Evolutionary conservation across 2,329 filamentous ascomycete genomes (phyloP), one percentile per base, ranked within the genome.

Genomic region (Arthrobotrys musiformis): DNA sequence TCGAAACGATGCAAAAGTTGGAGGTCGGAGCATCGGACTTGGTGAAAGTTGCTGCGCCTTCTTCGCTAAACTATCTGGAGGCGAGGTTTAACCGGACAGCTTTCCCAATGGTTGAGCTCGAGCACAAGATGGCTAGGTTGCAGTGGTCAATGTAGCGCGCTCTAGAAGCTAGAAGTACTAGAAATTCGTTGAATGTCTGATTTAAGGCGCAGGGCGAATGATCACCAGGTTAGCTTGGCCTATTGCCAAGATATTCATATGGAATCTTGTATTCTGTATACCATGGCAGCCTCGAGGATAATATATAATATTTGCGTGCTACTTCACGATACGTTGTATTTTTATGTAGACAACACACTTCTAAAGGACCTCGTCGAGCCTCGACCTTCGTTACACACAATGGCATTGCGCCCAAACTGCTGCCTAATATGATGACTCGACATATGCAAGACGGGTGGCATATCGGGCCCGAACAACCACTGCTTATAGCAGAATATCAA

Each of bases 21-120:
- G 35, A 50, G 22, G 33, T 76, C 72, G 72, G 72, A 22, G 63
- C 15, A 50, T 64, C 63, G 62, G 72, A 40, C 58, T n/a, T 17
- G 26, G 6, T n/a, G 24, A 24, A 26, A 11, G 24, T 11, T 70
- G 64, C 72, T 76, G 72, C 72, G 72, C 72, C 72, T 60, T 70
- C 58, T 50, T 76, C 72, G 72, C 56, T 76, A 69, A 62, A 44
- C 17, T 11, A 62, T 24, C 40, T 42, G 37, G 48, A 67, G 35
- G 56, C 63, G 56, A 69, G 17, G 26, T 42, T 70, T 72, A 54
- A 5, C 42, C 67, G 56, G 58, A 24, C 37, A 50, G 15, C 15
- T 11, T 3, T 5, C 28, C n/a, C 1, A 2, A 22, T 4, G 6
- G 46, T 44, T n/a, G n/a, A n/a, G 58, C 44, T 46, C 40, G 19